Evolutionary conservation across 208 protist genomes (phyloP), one percentile per base, ranked within the genome.

Genomic region (Trypanosoma platydactyli): DNA sequence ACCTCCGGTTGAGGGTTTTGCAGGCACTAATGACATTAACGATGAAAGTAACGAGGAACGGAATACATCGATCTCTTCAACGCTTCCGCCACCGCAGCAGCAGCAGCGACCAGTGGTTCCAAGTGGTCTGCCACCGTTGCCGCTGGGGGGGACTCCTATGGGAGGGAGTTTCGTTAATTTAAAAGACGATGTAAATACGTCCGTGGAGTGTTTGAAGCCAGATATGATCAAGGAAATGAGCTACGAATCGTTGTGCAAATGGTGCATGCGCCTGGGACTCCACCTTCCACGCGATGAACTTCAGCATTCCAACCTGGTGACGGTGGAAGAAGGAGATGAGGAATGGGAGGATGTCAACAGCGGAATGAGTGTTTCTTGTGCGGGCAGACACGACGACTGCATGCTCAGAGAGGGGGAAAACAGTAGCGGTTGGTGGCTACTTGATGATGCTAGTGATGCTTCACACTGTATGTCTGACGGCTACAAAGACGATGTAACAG

Each of bases 391-490:
- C n/a, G 40, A 18, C 15, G 16, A 40, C 30, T 38, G 27, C 15
- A 25, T 18, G 16, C 27, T 13, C 11, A 63, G 46, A 40, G 54
- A 62, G 13, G 64, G 27, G 44, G 64, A 71, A 61, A 71, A 59
- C 13, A 71, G 64, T 56, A 71, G 40, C 22, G 64, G 64, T 5
- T 71, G 64, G 64, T 64, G 54, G 64, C 22, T 71, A 20, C 15
- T n/a, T 33, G 42, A 59, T 33, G 30, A 30, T 30, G 42, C 20
- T 57, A 40, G 22, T 57, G 18, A 29, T 67, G 46, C 22, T 24
- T 18, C 27, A 13, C 20, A 57, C 16, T 41, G 5, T 49, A 33
- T 38, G n/a, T 38, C 29, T 55, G 38, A 71, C 13, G 33, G 20
- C n/a, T 38, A 40, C n/a, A 41, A 18, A 38, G 22, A 35, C 16